Percentiles rank a stretch among this genome's conserved stretches.
These are phyloP conservation scores for Kalanchoe fedtschenkoi DNA, from an alignment of 164 flowering plant species.

Conservation along the genomic window DNA sequence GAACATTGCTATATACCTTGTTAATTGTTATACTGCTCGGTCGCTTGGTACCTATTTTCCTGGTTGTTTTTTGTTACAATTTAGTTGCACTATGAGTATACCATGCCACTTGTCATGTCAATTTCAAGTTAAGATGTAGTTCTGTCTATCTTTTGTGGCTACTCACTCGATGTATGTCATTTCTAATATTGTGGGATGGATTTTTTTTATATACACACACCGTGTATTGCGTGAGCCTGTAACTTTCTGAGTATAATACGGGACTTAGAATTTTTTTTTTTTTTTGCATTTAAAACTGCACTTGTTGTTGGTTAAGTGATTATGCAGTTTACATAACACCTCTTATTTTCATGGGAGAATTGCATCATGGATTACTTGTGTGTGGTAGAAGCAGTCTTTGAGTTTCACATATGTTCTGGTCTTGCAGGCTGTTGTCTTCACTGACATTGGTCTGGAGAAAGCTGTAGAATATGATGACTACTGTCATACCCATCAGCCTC, in stretches of 20 bases:
- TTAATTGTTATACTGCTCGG: not conserved
- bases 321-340: not conserved
- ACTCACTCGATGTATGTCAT: not conserved
- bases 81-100: too few relatives aligned
- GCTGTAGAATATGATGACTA: slow-evolving; percentile 69
- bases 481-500: slow-evolving; percentile 69
- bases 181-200: not conserved
- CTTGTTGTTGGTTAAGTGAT: too few relatives aligned
- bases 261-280: not conserved
- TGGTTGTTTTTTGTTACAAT: too few relatives aligned
- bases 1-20: not conserved
- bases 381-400: not conserved
- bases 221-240: not conserved
- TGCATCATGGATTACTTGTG: not conserved
- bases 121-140: too few relatives aligned
- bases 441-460: slow-evolving; percentile 49
- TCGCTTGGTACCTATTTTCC: too few relatives aligned
- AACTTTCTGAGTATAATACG: not conserved
- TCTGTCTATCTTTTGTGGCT: too few relatives aligned
- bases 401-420: not conserved
- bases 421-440: slow-evolving; percentile 75
- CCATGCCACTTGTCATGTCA: too few relatives aligned
- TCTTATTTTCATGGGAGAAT: not conserved
- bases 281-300: too few relatives aligned
- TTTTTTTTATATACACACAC: not conserved